Conservation (phyloP, 192 early-diverging fungal genomes). For the Rhizophagus clarus region DNA sequence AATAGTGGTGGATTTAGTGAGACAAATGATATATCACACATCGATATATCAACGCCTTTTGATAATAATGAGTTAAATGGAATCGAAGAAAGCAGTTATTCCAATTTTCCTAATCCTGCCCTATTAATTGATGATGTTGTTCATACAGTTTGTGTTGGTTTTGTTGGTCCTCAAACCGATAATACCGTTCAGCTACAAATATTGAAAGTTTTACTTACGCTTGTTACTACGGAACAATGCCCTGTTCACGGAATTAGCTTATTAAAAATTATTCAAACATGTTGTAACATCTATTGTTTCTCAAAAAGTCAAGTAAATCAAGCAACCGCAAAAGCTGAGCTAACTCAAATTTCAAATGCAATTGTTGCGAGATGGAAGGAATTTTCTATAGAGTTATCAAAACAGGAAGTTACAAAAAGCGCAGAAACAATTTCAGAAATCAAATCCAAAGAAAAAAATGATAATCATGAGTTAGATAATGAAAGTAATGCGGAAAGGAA, state of each 20-base stretch:
- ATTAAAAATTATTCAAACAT: slow-evolving; percentile 49
- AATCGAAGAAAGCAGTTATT: slow-evolving; percentile 39
- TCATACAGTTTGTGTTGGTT: slow-evolving; percentile 47
- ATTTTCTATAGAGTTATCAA: slow-evolving; percentile 17
- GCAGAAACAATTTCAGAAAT: not conserved
- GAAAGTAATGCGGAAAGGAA: not conserved
- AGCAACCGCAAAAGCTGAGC: slow-evolving; percentile 49
- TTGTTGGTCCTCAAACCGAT: slow-evolving; percentile 43
- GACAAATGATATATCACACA: slow-evolving; percentile 40
- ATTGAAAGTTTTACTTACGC: slow-evolving; percentile 48
- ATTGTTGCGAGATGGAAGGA: slow-evolving; percentile 47
- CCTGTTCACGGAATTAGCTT: slow-evolving; percentile 47
- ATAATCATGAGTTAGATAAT: slow-evolving; percentile 7
- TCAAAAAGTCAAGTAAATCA: slow-evolving; percentile 44
- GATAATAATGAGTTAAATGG: slow-evolving; percentile 41
- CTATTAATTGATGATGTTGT: slow-evolving; percentile 50
- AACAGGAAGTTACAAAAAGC: slow-evolving; percentile 10
- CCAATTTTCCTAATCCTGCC: slow-evolving; percentile 44
- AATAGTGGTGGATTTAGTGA: slow-evolving; percentile 43
- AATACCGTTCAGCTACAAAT: slow-evolving; percentile 48
- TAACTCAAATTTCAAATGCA: slow-evolving; percentile 50
- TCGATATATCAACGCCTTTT: slow-evolving; percentile 42
- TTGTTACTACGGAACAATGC: slow-evolving; percentile 46
- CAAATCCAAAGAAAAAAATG: not conserved
- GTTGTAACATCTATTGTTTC: slow-evolving; percentile 50